Evolutionary conservation across 2,329 filamentous ascomycete genomes (phyloP).

Genomic region (Trichoderma sp.): DNA sequence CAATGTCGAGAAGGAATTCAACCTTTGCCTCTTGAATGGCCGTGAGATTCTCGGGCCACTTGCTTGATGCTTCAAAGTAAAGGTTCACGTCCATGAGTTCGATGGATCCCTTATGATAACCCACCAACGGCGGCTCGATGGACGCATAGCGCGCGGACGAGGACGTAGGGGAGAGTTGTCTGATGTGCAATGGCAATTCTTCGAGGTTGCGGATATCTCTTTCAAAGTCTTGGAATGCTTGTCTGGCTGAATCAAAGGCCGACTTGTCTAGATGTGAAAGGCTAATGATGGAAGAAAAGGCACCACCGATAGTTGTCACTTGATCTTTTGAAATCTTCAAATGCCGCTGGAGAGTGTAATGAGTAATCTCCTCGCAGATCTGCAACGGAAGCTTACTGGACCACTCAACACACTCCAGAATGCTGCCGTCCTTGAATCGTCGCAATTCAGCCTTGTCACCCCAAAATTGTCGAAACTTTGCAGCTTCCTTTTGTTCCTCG

Average conservation of each 20-base stretch:
- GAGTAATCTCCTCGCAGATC: conserved; percentile 76
- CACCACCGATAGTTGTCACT: conserved; percentile 50
- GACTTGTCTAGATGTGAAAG: conserved; percentile 49
- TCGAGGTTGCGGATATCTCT: conserved; percentile 73
- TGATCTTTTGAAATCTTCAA: conserved; percentile 58
- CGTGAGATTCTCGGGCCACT: conserved; percentile 88
- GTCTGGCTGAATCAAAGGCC: conserved; percentile 66
- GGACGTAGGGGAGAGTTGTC: conserved; percentile 73
- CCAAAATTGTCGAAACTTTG: conserved; percentile 87
- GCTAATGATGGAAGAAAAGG: conserved; percentile 49
- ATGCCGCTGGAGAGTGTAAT: conserved; percentile 68
- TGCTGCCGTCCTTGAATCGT: conserved; percentile 92
- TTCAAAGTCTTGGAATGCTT: conserved; percentile 72
- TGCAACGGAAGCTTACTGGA: conserved; percentile 58
- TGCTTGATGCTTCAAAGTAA: conserved; percentile 88
- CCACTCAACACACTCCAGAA: conserved; percentile 91
- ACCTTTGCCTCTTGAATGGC: conserved; percentile 94
- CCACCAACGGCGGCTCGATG: conserved; percentile 42
- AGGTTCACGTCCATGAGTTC: conserved; percentile 74
- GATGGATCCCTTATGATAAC: conserved; percentile 43
- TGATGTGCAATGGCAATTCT: conserved; percentile 81
- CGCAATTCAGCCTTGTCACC: conserved; percentile 88
- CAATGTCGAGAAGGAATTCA: conserved; percentile 79
- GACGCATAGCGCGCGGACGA: conserved; percentile 73
- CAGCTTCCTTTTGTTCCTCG: conserved; percentile 80